Base-by-base conservation (phyloP, 1,284 basidiomycete species). In the Kwoniella shivajii region DNA sequence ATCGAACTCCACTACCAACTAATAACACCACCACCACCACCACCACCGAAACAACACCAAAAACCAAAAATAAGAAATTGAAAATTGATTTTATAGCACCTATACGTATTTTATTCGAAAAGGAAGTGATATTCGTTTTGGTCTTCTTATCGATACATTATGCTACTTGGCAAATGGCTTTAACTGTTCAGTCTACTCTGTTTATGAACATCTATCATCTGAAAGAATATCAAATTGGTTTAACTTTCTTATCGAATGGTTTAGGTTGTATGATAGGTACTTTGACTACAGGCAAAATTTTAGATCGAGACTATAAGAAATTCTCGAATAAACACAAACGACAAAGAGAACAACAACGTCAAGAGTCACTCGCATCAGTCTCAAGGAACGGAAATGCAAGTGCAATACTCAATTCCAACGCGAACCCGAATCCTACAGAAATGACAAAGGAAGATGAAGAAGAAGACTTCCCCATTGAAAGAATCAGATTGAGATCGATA, bases 101-200 rank as follows among this genome's bases (percentile, higher is more conserved):
- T 0, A 43, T 51, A 14, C 27, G 41, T 18, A 51, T 51, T 20
- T 22, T 51, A 22, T 31, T 51, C 18, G 30, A 41, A n/a, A 41
- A 31, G 24, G 50, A 51, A 36, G 50, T 51, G 9, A 42, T 43
- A 5, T 43, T 43, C 20, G 50, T 51, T 14, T 42, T 43, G 20
- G 6, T 43, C n/a, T 51, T 43, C 31, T 24, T 51, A 18, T 30
- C 50, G 7, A 43, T 51, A 6, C 50, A 51, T 51, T 51, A 51
- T 36, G 50, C 50, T 20, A 43, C 50, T 10, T 51, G 50, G 50
- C 50, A 51, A 29, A 51, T 51, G 50, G 29, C 50, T 6, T n/a
- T 51, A 3, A 51, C 50, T 0, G 37, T 43, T 4, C 50, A 51
- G 29, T 31, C 50, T 7, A 43, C 37, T n/a, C 29, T 51, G 6